Percentiles rank a stretch among this genome's conserved stretches.
These are phyloP conservation scores for Bonnemaisonia californica DNA, from an alignment of 31 red algal species.

Conservation along the genomic window DNA sequence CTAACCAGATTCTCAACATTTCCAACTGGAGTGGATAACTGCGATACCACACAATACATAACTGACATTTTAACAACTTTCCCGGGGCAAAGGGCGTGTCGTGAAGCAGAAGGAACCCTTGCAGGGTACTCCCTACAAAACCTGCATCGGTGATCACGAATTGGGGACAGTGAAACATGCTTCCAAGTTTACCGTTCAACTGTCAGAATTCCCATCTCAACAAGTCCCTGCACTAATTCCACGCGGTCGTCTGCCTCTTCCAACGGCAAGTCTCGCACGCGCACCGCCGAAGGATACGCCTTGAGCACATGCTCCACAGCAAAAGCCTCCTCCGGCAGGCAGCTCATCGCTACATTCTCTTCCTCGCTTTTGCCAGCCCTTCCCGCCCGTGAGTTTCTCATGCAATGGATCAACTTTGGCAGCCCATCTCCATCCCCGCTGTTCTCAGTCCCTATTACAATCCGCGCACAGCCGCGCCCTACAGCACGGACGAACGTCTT, in stretches of 20 bases:
- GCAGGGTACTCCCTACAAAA: too few relatives aligned
- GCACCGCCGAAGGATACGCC: slow-evolving; percentile 42
- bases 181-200: too few relatives aligned
- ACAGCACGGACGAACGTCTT: slow-evolving; percentile 24
- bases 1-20: too few relatives aligned
- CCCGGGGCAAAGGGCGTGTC: too few relatives aligned
- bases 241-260: slow-evolving; percentile 16
- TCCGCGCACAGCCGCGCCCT: slow-evolving; percentile 30
- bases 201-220: slow-evolving; percentile 73
- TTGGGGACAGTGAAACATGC: too few relatives aligned
- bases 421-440: slow-evolving; percentile 22
- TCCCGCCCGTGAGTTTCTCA: slow-evolving; percentile 33
- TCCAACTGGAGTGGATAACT: too few relatives aligned
- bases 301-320: slow-evolving; percentile 51
- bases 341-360: slow-evolving; percentile 17
- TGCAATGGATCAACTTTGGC: slow-evolving; percentile 42
- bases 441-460: slow-evolving; percentile 31
- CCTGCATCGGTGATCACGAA: too few relatives aligned
- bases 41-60: too few relatives aligned
- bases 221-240: slow-evolving; percentile 46
- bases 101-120: too few relatives aligned
- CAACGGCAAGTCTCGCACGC: slow-evolving; percentile 52
- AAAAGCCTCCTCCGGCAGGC: slow-evolving; percentile 54
- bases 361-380: neutral
- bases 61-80: too few relatives aligned